A percentile compares a stretch with the other conserved stretches of the same genome.
Evolutionary conservation across 2,329 filamentous ascomycete genomes (phyloP).

Genomic region (Aspergillus ochraceus): DNA sequence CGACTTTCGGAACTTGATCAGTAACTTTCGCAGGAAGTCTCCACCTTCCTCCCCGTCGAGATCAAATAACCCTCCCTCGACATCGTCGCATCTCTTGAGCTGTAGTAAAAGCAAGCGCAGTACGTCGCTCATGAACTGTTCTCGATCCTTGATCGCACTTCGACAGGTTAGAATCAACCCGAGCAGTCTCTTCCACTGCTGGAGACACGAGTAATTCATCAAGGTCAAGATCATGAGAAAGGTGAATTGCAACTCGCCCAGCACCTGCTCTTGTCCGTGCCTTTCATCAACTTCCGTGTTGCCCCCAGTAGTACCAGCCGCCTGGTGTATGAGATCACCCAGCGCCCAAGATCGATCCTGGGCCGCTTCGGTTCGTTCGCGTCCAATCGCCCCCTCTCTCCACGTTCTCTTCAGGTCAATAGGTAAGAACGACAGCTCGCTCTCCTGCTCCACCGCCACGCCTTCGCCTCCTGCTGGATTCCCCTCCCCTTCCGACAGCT

Average conservation of each 20-base stretch:
- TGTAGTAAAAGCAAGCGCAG: slow-evolving; percentile 54
- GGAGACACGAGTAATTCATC: slow-evolving; percentile 65
- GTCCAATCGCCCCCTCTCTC: slow-evolving; percentile 60
- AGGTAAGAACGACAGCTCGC: slow-evolving; percentile 56
- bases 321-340: slow-evolving; percentile 50
- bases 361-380: slow-evolving; percentile 62
- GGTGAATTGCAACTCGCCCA: slow-evolving; percentile 63
- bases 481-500: slow-evolving; percentile 16
- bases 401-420: slow-evolving; percentile 64
- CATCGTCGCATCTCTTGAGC: slow-evolving; percentile 56
- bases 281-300: slow-evolving; percentile 28
- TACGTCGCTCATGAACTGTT: slow-evolving; percentile 54
- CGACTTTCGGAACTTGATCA: slow-evolving; percentile 53
- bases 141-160: slow-evolving; percentile 49
- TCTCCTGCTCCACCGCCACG: slow-evolving; percentile 38
- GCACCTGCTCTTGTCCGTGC: slow-evolving; percentile 38
- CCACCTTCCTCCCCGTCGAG: slow-evolving; percentile 54
- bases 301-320: not conserved
- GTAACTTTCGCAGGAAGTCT: slow-evolving; percentile 52
- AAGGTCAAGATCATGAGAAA: slow-evolving; percentile 64
- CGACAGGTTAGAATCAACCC: slow-evolving; percentile 58
- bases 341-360: slow-evolving; percentile 64
- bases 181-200: slow-evolving; percentile 65
- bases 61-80: slow-evolving; percentile 63
- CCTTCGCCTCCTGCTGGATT: slow-evolving; percentile 15